These are phyloP conservation scores for Fusarium sp. DNA, from an alignment of 2,329 filamentous ascomycete species.

Conservation along the genomic window DNA sequence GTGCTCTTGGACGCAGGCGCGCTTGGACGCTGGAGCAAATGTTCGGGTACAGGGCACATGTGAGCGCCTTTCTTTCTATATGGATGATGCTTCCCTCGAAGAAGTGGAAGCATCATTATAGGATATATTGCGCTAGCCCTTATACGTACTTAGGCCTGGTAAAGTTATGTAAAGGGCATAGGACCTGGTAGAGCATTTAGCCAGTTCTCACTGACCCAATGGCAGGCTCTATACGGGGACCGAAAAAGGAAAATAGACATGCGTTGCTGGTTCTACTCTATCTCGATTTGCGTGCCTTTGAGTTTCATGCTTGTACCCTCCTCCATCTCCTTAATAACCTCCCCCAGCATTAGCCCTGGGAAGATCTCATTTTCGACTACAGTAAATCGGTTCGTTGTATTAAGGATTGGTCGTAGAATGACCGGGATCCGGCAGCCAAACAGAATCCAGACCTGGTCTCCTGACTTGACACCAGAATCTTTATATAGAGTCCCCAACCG, in stretches of 20 bases:
- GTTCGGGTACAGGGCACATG: background rate
- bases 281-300: background rate
- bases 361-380: background rate
- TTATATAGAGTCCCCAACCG: background rate
- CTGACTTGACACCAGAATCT: background rate
- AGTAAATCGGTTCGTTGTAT: background rate
- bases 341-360: slow-evolving; percentile 3
- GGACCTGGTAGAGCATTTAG: background rate
- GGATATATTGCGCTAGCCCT: background rate
- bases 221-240: background rate
- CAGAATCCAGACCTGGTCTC: slow-evolving; percentile 10
- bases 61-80: background rate
- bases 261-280: background rate
- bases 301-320: background rate
- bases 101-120: background rate
- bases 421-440: slow-evolving; percentile 6
- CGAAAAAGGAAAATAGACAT: background rate
- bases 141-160: background rate
- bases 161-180: background rate
- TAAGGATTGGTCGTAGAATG: background rate
- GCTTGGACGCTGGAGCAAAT: background rate
- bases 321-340: background rate
- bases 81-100: background rate
- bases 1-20: slow-evolving; percentile 9
- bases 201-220: background rate